A percentile compares a stretch with the other conserved stretches of the same genome.
These are phyloP conservation scores for Umbellularia californica DNA, from an alignment of 164 flowering plant species.

Conservation along the genomic window DNA sequence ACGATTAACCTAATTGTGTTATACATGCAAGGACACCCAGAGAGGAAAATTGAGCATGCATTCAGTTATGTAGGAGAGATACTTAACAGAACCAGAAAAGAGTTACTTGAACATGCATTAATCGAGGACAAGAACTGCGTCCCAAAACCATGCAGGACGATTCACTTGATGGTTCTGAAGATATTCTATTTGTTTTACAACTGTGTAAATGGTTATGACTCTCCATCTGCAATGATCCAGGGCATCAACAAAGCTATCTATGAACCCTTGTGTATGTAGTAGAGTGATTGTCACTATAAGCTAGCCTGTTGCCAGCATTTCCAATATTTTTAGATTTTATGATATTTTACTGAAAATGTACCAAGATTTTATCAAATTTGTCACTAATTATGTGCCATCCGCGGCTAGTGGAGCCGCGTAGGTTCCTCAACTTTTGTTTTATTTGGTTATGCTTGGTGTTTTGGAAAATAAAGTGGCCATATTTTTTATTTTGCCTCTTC, in stretches of 20 bases:
- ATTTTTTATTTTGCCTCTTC: no score
- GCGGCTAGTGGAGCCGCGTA: no score
- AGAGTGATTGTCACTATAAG: no score
- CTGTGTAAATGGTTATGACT: slow-evolving; percentile 28
- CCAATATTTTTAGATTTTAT: no score
- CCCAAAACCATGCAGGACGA: slow-evolving; percentile 17
- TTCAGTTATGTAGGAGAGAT: slow-evolving; percentile 16
- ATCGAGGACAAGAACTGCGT: slow-evolving; percentile 18
- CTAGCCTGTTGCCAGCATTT: no score
- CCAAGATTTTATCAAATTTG: no score
- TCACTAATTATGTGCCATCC: no score
- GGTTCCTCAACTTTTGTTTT: no score
- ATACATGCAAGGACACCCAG: slow-evolving; percentile 27
- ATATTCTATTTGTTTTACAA: slow-evolving; percentile 44
- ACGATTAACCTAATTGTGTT: slow-evolving; percentile 30
- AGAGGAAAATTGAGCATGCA: slow-evolving; percentile 25
- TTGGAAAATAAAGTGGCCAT: no score
- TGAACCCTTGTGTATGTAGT: background rate
- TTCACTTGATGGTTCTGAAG: slow-evolving; percentile 28
- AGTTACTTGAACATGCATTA: slow-evolving; percentile 30
- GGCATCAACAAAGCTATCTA: slow-evolving; percentile 41
- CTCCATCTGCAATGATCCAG: slow-evolving; percentile 21
- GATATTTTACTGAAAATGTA: no score
- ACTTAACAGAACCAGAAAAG: slow-evolving; percentile 20
- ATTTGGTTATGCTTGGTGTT: no score